Percentiles rank a stretch among this genome's conserved stretches.
Conservation (phyloP, 495 filamentous ascomycete genomes). For the Bacidia gigantensis region DNA sequence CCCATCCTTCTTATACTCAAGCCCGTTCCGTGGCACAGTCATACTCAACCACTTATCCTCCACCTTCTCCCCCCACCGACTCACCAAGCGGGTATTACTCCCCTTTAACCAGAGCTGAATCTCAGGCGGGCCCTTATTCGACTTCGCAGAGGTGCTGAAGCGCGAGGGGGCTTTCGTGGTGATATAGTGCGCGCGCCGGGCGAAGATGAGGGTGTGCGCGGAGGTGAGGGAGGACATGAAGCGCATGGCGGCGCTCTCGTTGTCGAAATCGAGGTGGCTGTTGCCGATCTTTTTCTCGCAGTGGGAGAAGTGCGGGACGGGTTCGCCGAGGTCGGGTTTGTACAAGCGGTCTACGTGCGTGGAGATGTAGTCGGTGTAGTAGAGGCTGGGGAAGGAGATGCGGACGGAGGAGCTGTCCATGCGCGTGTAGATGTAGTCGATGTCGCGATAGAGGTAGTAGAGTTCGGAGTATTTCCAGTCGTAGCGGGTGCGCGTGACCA, state of each 20-base stretch:
- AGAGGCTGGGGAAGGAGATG: slow-evolving; percentile 23
- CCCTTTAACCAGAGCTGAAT: slow-evolving; percentile 25
- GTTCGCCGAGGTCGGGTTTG: slow-evolving; percentile 14
- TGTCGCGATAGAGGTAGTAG: slow-evolving; percentile 26
- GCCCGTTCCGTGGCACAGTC: slow-evolving; percentile 6
- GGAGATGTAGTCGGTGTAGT: slow-evolving; percentile 28
- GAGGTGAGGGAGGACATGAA: slow-evolving; percentile 27
- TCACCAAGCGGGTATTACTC: slow-evolving; percentile 2
- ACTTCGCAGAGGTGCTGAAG: slow-evolving; percentile 19
- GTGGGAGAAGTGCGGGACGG: slow-evolving; percentile 24
- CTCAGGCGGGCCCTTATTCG: slow-evolving; percentile 24
- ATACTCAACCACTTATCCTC: slow-evolving; percentile 28
- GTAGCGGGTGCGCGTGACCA: slow-evolving; percentile 18
- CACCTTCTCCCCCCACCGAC: slow-evolving; percentile 25
- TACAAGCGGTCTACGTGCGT: slow-evolving; percentile 27
- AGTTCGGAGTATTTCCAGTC: slow-evolving; percentile 25
- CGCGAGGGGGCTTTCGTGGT: slow-evolving; percentile 21
- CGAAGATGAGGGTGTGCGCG: slow-evolving; percentile 24
- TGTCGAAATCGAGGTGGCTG: slow-evolving; percentile 20
- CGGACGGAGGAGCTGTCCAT: slow-evolving; percentile 19
- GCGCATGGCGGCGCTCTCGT: slow-evolving; percentile 15
- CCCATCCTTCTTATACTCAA: slow-evolving; percentile 14
- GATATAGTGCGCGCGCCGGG: slow-evolving; percentile 22
- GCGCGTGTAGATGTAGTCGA: slow-evolving; percentile 25
- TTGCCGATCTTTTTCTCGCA: slow-evolving; percentile 23